Evolutionary conservation across 2,329 filamentous ascomycete genomes (phyloP).

Genomic region (Zymoseptoria tritici): DNA sequence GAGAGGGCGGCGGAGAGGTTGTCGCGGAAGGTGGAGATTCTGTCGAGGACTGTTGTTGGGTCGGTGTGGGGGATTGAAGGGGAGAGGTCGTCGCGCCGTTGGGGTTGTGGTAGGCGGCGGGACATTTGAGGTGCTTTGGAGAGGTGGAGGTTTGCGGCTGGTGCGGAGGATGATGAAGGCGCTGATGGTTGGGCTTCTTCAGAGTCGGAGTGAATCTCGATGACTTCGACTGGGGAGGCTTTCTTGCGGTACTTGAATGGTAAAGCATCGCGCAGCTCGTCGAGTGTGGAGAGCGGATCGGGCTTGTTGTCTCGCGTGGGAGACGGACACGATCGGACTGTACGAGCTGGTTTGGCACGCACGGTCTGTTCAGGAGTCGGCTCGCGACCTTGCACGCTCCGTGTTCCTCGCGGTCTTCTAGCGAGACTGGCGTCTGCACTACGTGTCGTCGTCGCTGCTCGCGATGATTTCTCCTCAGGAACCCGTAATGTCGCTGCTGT

Average conservation of each 20-base stretch:
- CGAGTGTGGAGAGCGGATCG: constrained; percentile 26
- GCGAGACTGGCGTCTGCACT: constrained; percentile 32
- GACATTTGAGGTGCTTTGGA: constrained; percentile 25
- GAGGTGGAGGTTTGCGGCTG: constrained; percentile 15
- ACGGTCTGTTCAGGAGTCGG: constrained; percentile 18
- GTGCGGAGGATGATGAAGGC: constrained; percentile 5
- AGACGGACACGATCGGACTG: constrained; percentile 15
- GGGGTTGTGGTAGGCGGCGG: constrained; percentile 20
- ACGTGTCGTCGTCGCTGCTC: constrained; percentile 21
- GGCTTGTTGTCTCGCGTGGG: constrained; percentile 10
- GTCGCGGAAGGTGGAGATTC: constrained; percentile 39
- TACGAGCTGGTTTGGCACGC: constrained; percentile 4
- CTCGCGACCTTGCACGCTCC: constrained; percentile 19
- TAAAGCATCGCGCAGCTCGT: constrained; percentile 25
- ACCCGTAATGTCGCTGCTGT: constrained; percentile 18
- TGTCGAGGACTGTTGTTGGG: constrained; percentile 38
- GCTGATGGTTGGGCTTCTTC: constrained; percentile 16
- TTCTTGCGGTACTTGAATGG: constrained; percentile 23
- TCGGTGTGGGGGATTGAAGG: constrained; percentile 33
- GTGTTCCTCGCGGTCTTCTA: constrained; percentile 26
- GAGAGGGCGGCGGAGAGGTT: constrained; percentile 40
- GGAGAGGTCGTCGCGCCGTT: constrained; percentile 11
- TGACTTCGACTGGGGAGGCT: constrained; percentile 22
- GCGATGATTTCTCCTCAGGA: constrained; percentile 23
- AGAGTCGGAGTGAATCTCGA: constrained; percentile 31